Percentiles rank a stretch among this genome's conserved stretches.
Conservation (phyloP, 2,329 filamentous ascomycete species). For the Penicillium fuscoglaucum region DNA sequence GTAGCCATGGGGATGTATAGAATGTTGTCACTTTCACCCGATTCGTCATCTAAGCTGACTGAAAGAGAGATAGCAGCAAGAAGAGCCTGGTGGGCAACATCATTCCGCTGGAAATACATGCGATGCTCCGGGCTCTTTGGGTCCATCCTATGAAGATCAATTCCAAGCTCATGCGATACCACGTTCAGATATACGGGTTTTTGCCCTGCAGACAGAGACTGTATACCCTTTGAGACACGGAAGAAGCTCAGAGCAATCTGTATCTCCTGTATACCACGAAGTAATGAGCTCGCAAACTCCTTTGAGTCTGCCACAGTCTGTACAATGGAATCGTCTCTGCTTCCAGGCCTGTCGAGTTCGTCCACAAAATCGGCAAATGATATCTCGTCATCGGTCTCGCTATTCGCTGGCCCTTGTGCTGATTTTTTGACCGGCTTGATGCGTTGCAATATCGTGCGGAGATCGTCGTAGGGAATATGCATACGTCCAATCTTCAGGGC, state of each 20-base stretch:
- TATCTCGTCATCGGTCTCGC: slow-evolving; percentile 57
- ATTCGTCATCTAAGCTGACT: slow-evolving; percentile 86
- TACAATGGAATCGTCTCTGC: slow-evolving; percentile 66
- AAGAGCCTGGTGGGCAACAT: slow-evolving; percentile 92
- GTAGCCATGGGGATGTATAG: slow-evolving; percentile 97
- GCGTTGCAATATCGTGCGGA: slow-evolving; percentile 52
- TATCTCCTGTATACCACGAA: slow-evolving; percentile 92
- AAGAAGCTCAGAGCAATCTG: slow-evolving; percentile 93
- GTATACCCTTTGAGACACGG: slow-evolving; percentile 77
- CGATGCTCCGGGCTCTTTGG: slow-evolving; percentile 90
- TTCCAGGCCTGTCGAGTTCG: slow-evolving; percentile 70
- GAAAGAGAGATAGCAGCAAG: slow-evolving; percentile 90
- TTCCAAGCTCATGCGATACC: slow-evolving; percentile 93
- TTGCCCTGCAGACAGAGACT: slow-evolving; percentile 64
- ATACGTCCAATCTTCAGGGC: slow-evolving; percentile 87
- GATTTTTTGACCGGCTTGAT: slow-evolving; percentile 38
- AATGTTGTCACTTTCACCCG: slow-evolving; percentile 79
- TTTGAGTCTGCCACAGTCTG: slow-evolving; percentile 88
- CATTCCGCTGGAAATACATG: slow-evolving; percentile 94
- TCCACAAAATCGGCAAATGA: slow-evolving; percentile 72
- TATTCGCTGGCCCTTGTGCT: slow-evolving; percentile 34
- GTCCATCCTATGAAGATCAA: slow-evolving; percentile 89
- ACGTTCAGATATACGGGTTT: slow-evolving; percentile 78
- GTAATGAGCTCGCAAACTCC: slow-evolving; percentile 84
- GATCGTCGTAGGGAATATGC: slow-evolving; percentile 86